Evolutionary conservation across 306 rosid species (phyloP).

Genomic region (Myrica gale): DNA sequence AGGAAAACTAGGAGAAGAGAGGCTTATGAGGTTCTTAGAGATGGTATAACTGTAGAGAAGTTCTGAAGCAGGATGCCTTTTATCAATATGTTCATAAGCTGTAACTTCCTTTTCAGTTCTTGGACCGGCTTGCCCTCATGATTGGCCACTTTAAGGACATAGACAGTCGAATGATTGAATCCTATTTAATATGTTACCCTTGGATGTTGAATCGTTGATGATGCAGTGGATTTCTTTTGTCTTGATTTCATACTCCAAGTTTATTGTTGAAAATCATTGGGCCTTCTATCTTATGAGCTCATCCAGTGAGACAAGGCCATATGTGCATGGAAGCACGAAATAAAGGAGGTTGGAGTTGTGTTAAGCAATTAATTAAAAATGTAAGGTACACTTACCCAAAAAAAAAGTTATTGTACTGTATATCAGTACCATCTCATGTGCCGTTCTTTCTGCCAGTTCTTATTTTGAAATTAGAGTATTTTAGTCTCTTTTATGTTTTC

Average conservation of each 20-base stretch:
- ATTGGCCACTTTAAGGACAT: constrained; percentile 26
- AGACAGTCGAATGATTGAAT: constrained; percentile 27
- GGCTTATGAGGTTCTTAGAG: constrained; percentile 80
- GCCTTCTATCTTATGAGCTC: neutral
- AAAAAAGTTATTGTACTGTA: no score
- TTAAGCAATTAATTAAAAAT: neutral
- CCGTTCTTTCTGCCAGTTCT: no score
- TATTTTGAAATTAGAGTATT: no score
- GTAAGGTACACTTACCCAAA: no score
- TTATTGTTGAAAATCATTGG: neutral
- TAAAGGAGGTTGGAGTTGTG: neutral
- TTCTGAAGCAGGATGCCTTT: constrained; percentile 39
- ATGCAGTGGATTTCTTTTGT: constrained; percentile 13
- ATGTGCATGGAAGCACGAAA: neutral
- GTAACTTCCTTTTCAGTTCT: constrained; percentile 22
- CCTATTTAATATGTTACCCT: constrained; percentile 24
- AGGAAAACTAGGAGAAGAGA: constrained; percentile 86
- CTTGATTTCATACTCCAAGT: neutral
- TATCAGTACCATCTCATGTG: no score
- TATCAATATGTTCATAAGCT: constrained; percentile 11
- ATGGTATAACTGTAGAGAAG: constrained; percentile 70
- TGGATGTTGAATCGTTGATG: constrained; percentile 20
- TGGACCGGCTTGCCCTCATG: constrained; percentile 18
- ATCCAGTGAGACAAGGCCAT: neutral
- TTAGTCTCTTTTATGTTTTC: no score